Evolutionary conservation across 2,329 filamentous ascomycete genomes (phyloP), one percentile per base, ranked within the genome.

Genomic region (Xylariomycetidae sp.): DNA sequence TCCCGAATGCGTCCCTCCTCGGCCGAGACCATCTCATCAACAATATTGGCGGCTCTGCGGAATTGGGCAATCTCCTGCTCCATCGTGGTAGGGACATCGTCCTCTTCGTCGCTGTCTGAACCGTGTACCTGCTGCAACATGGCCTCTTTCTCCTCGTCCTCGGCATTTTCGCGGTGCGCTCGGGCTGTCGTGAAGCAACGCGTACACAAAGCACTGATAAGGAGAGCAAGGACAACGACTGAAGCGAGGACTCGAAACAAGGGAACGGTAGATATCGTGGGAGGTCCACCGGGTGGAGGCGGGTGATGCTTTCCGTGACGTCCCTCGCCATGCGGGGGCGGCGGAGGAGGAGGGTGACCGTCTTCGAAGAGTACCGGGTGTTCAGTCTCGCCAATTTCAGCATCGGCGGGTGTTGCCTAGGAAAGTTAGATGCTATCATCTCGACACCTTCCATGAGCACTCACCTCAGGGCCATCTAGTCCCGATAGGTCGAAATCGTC

Each of bases 21-120:
- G 2, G 60, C 64, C 5, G 63, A 55, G 15, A 72, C 58, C 32
- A 73, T 56, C 25, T 64, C 61, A 25, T 61, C 62, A 1, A 73
- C 64, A 27, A 70, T 54, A 5, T 58, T 57, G 6, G 66, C 67
- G 2, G 62, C 68, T 31, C 59, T 58, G 2, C 68, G 60, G 50
- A 73, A 67, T 30, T 63, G 57, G 3, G 65, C 61, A 41, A 73
- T 61, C 46, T 71, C 68, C 44, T 70, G 60, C 42, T 68, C 64
- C 61, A 72, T 66, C 3, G 63, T 63, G 9, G 50, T 54, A 18
- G 53, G 54, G 12, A 54, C 25, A 46, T 47, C 30, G 32, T 53
- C 48, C 19, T 49, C 50, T n/a, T 59, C 46, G 23, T 54, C 50
- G 13, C 36, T 46, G 16, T 52, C 48, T 6, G 44, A 38, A 12